Evolutionary conservation across 495 filamentous ascomycete species (phyloP).

Genomic region (Halenospora varia): DNA sequence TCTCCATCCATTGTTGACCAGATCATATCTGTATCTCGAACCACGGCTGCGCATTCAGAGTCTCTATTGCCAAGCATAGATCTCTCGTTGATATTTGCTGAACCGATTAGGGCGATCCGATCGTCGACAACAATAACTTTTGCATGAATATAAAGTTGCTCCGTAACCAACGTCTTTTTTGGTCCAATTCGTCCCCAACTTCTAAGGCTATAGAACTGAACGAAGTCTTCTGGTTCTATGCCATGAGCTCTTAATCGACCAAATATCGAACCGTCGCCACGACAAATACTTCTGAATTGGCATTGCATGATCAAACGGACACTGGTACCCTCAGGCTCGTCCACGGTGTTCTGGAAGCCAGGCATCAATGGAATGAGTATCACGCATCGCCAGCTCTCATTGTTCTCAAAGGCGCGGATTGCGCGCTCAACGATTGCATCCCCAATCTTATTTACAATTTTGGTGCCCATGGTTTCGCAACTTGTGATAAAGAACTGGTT

Average conservation of each 20-base stretch:
- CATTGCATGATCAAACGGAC: conserved; percentile 96
- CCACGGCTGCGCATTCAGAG: conserved; percentile 86
- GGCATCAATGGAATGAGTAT: conserved; percentile 95
- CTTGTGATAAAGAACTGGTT: conserved; percentile 99
- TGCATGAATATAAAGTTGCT: conserved; percentile 97
- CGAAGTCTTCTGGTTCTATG: conserved; percentile 95
- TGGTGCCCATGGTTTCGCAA: conserved; percentile 79
- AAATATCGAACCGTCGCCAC: conserved; percentile 91
- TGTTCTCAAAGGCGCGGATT: conserved; percentile 74
- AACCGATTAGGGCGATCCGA: conserved; percentile 88
- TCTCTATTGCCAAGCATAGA: conserved; percentile 91
- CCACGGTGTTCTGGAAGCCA: conserved; percentile 96
- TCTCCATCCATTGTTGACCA: conserved; percentile 87
- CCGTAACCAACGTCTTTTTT: conserved; percentile 77
- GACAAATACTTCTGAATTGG: conserved; percentile 95
- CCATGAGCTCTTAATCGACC: conserved; percentile 73
- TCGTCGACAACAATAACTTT: conserved; percentile 98
- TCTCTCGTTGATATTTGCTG: conserved; percentile 98
- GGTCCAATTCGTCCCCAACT: conserved; percentile 92
- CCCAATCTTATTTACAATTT: conserved; percentile 89
- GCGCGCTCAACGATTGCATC: conserved; percentile 94
- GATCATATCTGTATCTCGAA: conserved; percentile 92
- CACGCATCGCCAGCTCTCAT: conserved; percentile 90
- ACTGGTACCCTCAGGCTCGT: conserved; percentile 88
- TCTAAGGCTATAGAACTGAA: conserved; percentile 89